phyloP scores from a whole-genome alignment of 1,284 basidiomycete species.

The Sporisorium graminicola region DNA sequence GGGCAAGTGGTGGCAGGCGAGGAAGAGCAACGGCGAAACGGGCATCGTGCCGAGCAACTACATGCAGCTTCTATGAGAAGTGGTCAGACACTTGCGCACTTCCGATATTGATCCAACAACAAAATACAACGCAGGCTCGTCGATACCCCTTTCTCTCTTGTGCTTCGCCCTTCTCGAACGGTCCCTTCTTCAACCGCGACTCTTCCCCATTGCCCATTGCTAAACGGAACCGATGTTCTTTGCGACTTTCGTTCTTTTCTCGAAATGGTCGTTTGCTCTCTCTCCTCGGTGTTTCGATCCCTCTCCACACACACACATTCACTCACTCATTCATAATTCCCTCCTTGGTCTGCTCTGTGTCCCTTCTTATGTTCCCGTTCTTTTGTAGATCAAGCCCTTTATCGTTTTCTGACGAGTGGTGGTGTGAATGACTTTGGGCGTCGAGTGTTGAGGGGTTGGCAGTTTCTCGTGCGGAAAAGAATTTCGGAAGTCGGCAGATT shows the following conservation, averaged over 20 bases:
- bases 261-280: background rate
- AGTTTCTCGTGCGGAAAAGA: slow-evolving; percentile 11
- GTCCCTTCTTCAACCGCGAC: background rate
- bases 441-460: background rate
- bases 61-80: slow-evolving; percentile 59
- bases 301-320: background rate
- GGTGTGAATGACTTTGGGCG: too few species aligned
- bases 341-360: background rate
- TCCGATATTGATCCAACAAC: background rate
- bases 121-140: slow-evolving; percentile 7
- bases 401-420: background rate
- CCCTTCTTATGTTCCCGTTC: background rate
- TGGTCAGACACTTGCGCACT: background rate
- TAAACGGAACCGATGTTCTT: background rate
- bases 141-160: slow-evolving; percentile 14
- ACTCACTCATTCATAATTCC: background rate
- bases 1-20: slow-evolving; percentile 83
- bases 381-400: slow-evolving; percentile 4
- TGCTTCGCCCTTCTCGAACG: background rate
- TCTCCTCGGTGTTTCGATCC: background rate
- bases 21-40: slow-evolving; percentile 82
- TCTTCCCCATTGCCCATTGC: background rate
- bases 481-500: slow-evolving; percentile 9
- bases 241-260: background rate
- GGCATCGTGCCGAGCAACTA: slow-evolving; percentile 75